Evolutionary conservation across 2,329 filamentous ascomycete species (phyloP).

Genomic region (Canariomyces notabilis): DNA sequence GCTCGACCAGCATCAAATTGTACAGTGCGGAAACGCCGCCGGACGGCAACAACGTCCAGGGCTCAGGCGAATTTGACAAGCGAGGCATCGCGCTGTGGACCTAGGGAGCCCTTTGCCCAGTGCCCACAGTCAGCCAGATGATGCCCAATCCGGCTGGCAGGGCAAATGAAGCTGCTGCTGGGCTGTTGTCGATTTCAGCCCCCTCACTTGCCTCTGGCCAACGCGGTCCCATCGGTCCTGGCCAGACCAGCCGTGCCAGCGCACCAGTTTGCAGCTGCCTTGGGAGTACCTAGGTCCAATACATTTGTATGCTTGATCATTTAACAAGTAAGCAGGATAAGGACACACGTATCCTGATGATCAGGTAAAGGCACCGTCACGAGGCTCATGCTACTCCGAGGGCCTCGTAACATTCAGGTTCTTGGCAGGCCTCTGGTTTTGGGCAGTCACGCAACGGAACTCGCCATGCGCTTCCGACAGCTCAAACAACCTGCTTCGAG

Average conservation of each 20-base stretch:
- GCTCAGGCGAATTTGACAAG: background rate
- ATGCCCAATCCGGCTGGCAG: constrained; percentile 21
- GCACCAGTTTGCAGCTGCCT: constrained; percentile 1
- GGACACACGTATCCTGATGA: background rate
- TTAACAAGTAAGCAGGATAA: background rate
- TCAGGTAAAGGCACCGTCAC: constrained; percentile 3
- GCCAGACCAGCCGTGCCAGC: constrained; percentile 10
- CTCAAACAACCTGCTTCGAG: background rate
- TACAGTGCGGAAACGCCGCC: constrained; percentile 14
- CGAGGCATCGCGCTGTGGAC: constrained; percentile 6
- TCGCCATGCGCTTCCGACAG: background rate
- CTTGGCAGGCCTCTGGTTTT: background rate
- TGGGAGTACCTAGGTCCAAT: background rate
- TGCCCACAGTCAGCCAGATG: constrained; percentile 13
- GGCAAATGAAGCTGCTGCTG: constrained; percentile 9
- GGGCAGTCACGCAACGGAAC: background rate
- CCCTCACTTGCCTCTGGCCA: constrained; percentile 2
- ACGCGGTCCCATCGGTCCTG: constrained; percentile 7
- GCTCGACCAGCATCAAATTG: constrained; percentile 1
- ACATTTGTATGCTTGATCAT: background rate
- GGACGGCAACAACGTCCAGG: too few species aligned
- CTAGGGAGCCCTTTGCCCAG: constrained; percentile 10
- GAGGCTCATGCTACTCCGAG: background rate
- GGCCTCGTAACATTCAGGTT: too few species aligned
- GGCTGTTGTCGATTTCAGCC: constrained; percentile 1